Conservation (phyloP, 257 asterid genomes). For the Thymus quinquecostatus region DNA sequence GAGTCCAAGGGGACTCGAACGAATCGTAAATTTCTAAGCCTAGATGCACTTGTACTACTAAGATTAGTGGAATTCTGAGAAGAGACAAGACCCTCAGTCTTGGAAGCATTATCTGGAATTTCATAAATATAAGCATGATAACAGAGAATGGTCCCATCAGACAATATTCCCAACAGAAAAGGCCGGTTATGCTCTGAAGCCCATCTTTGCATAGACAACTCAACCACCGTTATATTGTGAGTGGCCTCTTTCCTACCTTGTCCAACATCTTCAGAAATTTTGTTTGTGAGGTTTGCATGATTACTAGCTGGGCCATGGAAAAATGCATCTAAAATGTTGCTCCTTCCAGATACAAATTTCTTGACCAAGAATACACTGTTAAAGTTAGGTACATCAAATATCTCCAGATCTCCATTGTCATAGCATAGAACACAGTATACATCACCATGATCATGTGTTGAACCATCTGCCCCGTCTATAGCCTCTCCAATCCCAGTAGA, state of each 20-base stretch:
- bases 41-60: slow-evolving; percentile 64
- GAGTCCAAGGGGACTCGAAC: slow-evolving; percentile 69
- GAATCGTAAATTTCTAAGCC: slow-evolving; percentile 91
- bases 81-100: slow-evolving; percentile 53
- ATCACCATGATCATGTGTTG: slow-evolving; percentile 85
- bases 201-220: slow-evolving; percentile 96
- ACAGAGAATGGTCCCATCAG: slow-evolving; percentile 93
- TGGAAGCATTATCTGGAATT: slow-evolving; percentile 64
- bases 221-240: slow-evolving; percentile 71
- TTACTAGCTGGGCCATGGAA: slow-evolving; percentile 47
- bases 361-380: slow-evolving; percentile 72
- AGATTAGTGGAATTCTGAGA: slow-evolving; percentile 44
- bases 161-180: slow-evolving; percentile 75
- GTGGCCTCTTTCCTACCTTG: slow-evolving; percentile 68
- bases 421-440: slow-evolving; percentile 84
- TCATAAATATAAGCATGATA: slow-evolving; percentile 87
- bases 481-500: slow-evolving; percentile 90
- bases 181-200: slow-evolving; percentile 78
- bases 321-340: slow-evolving; percentile 64
- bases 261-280: slow-evolving; percentile 50
- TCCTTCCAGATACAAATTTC: slow-evolving; percentile 79
- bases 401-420: slow-evolving; percentile 80
- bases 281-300: slow-evolving; percentile 42
- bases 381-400: slow-evolving; percentile 88
- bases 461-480: slow-evolving; percentile 88